Percentiles rank a stretch among this genome's conserved stretches.
Evolutionary conservation across 495 filamentous ascomycete species (phyloP).

Genomic region (Stereocaulon alpinum): DNA sequence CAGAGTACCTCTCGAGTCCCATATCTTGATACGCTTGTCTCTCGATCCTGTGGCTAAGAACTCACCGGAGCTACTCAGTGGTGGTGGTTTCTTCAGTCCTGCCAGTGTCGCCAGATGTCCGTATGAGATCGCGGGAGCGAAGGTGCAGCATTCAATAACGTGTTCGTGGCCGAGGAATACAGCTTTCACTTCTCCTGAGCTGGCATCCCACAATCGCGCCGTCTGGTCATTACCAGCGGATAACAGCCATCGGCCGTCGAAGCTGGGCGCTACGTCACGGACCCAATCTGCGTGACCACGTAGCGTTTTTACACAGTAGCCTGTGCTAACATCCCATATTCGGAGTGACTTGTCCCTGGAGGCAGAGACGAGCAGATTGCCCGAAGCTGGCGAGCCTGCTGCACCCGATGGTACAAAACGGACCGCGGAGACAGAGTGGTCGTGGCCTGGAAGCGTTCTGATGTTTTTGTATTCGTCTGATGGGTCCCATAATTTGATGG

Average conservation of each 20-base stretch:
- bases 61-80: slow-evolving; percentile 64
- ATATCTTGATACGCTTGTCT: slow-evolving; percentile 86
- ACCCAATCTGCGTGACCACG: slow-evolving; percentile 84
- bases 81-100: slow-evolving; percentile 72
- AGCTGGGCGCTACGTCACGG: slow-evolving; percentile 68
- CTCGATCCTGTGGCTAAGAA: slow-evolving; percentile 85
- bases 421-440: slow-evolving; percentile 80
- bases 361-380: slow-evolving; percentile 70
- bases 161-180: slow-evolving; percentile 87
- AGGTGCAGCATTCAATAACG: slow-evolving; percentile 74
- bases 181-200: slow-evolving; percentile 61
- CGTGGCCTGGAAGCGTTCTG: slow-evolving; percentile 83
- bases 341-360: slow-evolving; percentile 73
- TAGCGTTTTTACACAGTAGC: slow-evolving; percentile 82
- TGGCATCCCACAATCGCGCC: slow-evolving; percentile 75
- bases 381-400: slow-evolving; percentile 34
- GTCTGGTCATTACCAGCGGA: slow-evolving; percentile 76
- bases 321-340: slow-evolving; percentile 89
- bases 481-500: slow-evolving; percentile 95
- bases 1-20: slow-evolving; percentile 76
- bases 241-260: slow-evolving; percentile 73
- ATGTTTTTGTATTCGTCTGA: slow-evolving; percentile 93
- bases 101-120: slow-evolving; percentile 66
- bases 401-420: slow-evolving; percentile 78
- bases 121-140: slow-evolving; percentile 76